A percentile compares a stretch with the other conserved stretches of the same genome.
These are phyloP conservation scores for Cadophora gregata DNA, from an alignment of 2,329 filamentous ascomycete species.

Conservation along the genomic window DNA sequence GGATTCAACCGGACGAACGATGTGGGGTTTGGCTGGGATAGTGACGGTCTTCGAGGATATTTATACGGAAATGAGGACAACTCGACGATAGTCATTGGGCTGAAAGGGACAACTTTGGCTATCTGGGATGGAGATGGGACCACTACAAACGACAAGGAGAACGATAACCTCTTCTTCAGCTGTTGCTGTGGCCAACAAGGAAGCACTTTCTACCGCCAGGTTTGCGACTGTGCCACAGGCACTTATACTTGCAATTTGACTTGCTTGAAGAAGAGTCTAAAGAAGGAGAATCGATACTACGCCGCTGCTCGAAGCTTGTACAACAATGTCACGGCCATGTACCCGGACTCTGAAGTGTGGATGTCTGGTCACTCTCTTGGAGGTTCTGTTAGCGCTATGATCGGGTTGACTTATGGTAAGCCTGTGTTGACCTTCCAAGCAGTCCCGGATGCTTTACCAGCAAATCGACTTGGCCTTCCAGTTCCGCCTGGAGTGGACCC, in stretches of 20 bases:
- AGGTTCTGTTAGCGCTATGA: conserved; percentile 84
- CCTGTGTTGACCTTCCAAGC: conserved; percentile 94
- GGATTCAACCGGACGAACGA: conserved; percentile 84
- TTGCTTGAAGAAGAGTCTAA: conserved; percentile 77
- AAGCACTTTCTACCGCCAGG: conserved; percentile 86
- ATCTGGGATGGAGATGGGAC: conserved; percentile 97
- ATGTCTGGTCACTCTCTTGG: conserved; percentile 91
- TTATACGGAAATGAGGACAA: conserved; percentile 89
- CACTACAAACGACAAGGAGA: conserved; percentile 95
- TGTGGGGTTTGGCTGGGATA: conserved; percentile 91
- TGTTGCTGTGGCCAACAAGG: conserved; percentile 97
- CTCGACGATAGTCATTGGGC: conserved; percentile 84
- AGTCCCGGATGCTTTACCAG: conserved; percentile 87
- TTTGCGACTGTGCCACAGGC: conserved; percentile 88
- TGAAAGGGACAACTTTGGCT: conserved; percentile 90
- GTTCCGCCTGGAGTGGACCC: conserved; percentile 80
- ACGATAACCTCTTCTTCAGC: conserved; percentile 97
- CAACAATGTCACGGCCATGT: conserved; percentile 87
- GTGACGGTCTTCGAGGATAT: conserved; percentile 87
- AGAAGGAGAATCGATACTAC: conserved; percentile 89
- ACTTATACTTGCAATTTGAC: conserved; percentile 93
- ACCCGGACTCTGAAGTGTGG: conserved; percentile 86
- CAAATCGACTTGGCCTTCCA: conserved; percentile 82
- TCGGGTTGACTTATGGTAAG: conserved; percentile 89
- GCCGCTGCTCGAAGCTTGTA: conserved; percentile 87